Base-by-base conservation (phyloP, 768 basidiomycete species). In the Amanita inopinata region DNA sequence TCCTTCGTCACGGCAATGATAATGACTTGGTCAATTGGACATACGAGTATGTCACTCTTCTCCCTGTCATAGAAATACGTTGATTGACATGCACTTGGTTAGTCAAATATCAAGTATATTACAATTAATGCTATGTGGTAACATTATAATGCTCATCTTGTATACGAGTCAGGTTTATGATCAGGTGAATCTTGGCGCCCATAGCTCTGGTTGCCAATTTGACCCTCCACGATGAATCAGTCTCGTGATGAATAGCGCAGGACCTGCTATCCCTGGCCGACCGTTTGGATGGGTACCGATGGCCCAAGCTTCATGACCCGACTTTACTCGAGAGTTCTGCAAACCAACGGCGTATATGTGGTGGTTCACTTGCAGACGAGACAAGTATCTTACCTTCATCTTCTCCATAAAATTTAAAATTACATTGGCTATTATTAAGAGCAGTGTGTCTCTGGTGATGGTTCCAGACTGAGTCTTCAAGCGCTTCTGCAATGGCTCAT, bases 151-250 rank as follows among this genome's bases (percentile, higher is more conserved):
- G 31, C 30, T 32, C 11, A 18, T 30, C 24, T 14, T 15, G 34
- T 12, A 34, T 36, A 36, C n/a, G 40, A 33, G 17, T 33, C 9
- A 42, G n/a, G 12, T 11, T 8, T 8, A 12, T 28, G 30, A 6
- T 44, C 19, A 42, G 28, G 27, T 42, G 35, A 37, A 31, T 15
- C 43, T 47, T n/a, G 57, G 58, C 11, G 52, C 55, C 60, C 66
- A 67, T 22, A 71, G 48, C 42, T 68, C 69, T 14, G 63, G 56
- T 41, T 69, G 65, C 69, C 71, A 73, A 25, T 53, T 53, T 22
- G 61, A 58, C n/a, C 66, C 67, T 8, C 60, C 63, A 38, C 58
- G 54, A 44, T 70, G 69, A 7, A 60, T 49, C 28, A 70, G 43
- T 32, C 57, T 54, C 39, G 64, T 65, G 46, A 74, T 60, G 35